Percentiles rank a stretch among this genome's conserved stretches.
Evolutionary conservation across 1,284 basidiomycete genomes (phyloP).

Genomic region (Polyporus tsugae): DNA sequence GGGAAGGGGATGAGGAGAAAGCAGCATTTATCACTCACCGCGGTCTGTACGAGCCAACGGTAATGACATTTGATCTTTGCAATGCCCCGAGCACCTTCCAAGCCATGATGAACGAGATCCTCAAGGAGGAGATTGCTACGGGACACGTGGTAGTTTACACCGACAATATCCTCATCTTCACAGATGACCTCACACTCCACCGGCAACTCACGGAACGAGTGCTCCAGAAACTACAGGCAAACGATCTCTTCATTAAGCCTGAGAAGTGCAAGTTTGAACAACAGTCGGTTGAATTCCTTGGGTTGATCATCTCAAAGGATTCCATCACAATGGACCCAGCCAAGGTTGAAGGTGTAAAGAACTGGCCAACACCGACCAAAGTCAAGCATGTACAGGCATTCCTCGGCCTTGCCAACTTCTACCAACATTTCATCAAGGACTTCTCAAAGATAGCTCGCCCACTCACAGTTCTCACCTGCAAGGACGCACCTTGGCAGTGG

Average conservation of each 20-base stretch:
- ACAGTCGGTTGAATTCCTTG: conserved; percentile 33
- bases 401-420: conserved; percentile 30
- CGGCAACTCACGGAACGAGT: conserved; percentile 38
- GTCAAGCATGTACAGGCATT: conserved; percentile 27
- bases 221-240: conserved; percentile 38
- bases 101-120: conserved; percentile 18
- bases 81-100: conserved; percentile 42
- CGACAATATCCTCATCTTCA: conserved; percentile 19
- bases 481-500: conserved; percentile 34
- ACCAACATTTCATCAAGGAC: conserved; percentile 41
- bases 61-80: conserved; percentile 44
- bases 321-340: conserved; percentile 16
- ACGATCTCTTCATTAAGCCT: conserved; percentile 42
- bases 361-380: conserved; percentile 24
- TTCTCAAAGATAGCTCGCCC: conserved; percentile 41
- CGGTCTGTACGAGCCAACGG: conserved; percentile 39
- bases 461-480: conserved; percentile 30
- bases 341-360: conserved; percentile 15
- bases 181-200: conserved; percentile 17
- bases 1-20: conserved; percentile 29
- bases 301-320: neutral
- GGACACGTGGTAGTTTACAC: conserved; percentile 16
- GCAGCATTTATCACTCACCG: conserved; percentile 19
- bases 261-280: conserved; percentile 48
- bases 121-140: conserved; percentile 15